Evolutionary conservation across 108 stramenopile species (phyloP), one percentile per base, ranked within the genome.

Genomic region (Cyclotella sp.): DNA sequence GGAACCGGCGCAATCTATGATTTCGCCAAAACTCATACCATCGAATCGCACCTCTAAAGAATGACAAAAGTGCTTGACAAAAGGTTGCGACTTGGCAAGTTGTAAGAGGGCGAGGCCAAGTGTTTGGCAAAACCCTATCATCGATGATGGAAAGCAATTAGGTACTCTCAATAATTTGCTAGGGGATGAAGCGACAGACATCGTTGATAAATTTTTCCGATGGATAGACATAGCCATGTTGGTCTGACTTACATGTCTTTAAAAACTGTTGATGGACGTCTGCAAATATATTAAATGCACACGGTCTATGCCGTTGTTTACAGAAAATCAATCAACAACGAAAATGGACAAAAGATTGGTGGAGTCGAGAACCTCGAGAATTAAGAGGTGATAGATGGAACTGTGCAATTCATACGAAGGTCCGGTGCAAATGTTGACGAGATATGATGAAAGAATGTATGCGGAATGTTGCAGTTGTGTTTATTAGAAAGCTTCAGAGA

Each of bases 371-470:
- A 84, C 8, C 45, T 76, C 21, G 85, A 86, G 40, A 45, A 61
- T 39, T 73, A 86, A 73, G 85, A 86, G 28, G 85, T 84, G 34
- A 84, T 82, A 45, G 85, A 84, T 81, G 85, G 73, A 8, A 78
- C 60, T 0, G 61, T 75, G 42, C 54, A 73, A 21, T 86, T 86
- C 70, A 39, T 86, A 42, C 63, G 75, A 16, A 57, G 77, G 34
- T 66, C 70, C n/a, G 68, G 58, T 14, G 9, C 55, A 4, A 62
- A 19, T 7, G 53, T 83, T 10, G 82, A 86, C 40, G 74, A 76
- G 47, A 81, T 78, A 43, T 65, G 68, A 34, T 52, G 84, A 42
- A 78, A 82, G 62, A 84, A 84, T 86, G 85, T 66, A 84, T 77
- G 10, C 27, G 82, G 53, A 70, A 75, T 69, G 64, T 86, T 8